phyloP scores from a whole-genome alignment of 148 eudicot species.

The Camellia japonica region DNA sequence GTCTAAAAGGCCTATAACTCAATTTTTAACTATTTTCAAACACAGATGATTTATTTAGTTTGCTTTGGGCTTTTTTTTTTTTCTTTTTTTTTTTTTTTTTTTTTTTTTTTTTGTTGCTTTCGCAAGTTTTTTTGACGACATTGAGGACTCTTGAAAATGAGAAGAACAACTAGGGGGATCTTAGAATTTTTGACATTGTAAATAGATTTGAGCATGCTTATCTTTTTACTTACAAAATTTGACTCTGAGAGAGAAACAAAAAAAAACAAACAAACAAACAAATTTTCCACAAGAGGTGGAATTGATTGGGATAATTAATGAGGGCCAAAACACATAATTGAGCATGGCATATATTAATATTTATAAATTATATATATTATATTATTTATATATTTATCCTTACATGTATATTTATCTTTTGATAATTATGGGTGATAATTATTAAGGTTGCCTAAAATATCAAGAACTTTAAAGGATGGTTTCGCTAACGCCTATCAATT shows the following conservation, averaged over 20 bases:
- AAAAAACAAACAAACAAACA: neutral
- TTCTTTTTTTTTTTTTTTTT: too few species aligned
- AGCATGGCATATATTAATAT: neutral
- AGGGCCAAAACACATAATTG: neutral
- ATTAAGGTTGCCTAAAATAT: too few species aligned
- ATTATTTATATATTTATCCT: too few species aligned
- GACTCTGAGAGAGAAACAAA: neutral
- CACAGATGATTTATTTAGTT: neutral
- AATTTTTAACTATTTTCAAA: neutral
- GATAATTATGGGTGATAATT: too few species aligned
- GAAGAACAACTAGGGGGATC: neutral
- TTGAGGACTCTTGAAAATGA: constrained; percentile 1
- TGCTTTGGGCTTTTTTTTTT: neutral
- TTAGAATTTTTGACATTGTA: neutral
- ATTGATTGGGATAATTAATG: constrained; percentile 4
- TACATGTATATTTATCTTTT: too few species aligned
- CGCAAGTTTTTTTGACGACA: neutral
- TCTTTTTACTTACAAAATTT: neutral
- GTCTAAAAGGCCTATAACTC: neutral
- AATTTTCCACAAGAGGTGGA: neutral
- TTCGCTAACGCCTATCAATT: too few species aligned
- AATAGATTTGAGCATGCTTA: neutral
- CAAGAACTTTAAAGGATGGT: too few species aligned
- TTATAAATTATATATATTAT: too few species aligned
- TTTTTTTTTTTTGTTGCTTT: too few species aligned